Base-by-base conservation (phyloP, 2,329 filamentous ascomycete genomes). In the Passalora sequoiae region DNA sequence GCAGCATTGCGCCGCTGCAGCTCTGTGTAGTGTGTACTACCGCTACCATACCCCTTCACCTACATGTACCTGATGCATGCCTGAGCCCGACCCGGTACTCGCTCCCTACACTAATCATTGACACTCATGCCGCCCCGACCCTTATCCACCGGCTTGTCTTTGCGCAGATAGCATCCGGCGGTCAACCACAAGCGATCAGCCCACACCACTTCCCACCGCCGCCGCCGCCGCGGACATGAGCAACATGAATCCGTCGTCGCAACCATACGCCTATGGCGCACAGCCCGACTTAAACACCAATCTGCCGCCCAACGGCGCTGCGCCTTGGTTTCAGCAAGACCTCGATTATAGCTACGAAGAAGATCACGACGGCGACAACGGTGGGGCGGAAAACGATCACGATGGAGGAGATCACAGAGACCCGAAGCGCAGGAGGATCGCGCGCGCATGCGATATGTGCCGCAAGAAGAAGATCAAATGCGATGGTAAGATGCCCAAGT, bases 391-490 rank as follows among this genome's bases (percentile, higher is more conserved):
- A n/a, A 46, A 50, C 30, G 52, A 55, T 28, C 38, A 47, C 32
- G 56, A 56, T 12, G 59, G 57, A 22, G 55, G 55, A 21, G 60
- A 57, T 21, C 44, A 42, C 25, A 50, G 68, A 33, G 91, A 96
- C 60, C 80, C 89, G 15, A 97, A 95, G 74, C 77, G 89, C 63
- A 78, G 89, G 66, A 80, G 89, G 60, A 95, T 95, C 58, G 88
- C 89, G 48, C 80, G 87, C 70, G 89, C 89, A 39, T 95, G 89
- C 70, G 89, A 95, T 59, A 94, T 94, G 89, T 97, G 91, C 65
- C 78, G 89, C 58, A 95, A 94, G 71, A 84, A 84, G 69, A 95
- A 91, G 75, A 92, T 97, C 69, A 97, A 97, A 70, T 97, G 91
- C 68, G 92, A 97, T 63, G 91, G 92, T 55, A 95, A 94, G 70